Percentiles rank a stretch among this genome's conserved stretches.
Conservation (phyloP, 306 rosid genomes). For the Fragaria vesca region DNA sequence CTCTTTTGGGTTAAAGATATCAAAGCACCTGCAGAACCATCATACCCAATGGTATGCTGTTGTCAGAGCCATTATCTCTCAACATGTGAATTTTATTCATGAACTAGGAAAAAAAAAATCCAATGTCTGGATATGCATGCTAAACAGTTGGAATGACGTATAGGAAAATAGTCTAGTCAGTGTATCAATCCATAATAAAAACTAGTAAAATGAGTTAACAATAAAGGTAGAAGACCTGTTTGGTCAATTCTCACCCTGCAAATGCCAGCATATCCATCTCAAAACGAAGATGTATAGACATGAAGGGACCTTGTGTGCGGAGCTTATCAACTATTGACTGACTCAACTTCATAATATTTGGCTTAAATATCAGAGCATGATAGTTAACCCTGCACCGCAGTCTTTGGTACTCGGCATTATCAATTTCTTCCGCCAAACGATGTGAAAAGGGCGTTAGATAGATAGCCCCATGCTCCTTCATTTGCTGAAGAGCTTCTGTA, state of each 20-base stretch:
- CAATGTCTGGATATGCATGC: constrained; percentile 8
- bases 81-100: constrained; percentile 5
- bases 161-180: neutral
- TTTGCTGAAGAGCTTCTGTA: constrained; percentile 67
- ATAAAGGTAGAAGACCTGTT: neutral
- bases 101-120: neutral
- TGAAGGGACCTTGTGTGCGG: constrained; percentile 82
- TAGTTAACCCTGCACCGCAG: constrained; percentile 95
- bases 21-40: constrained; percentile 66
- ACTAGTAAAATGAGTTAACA: neutral
- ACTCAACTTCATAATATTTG: constrained; percentile 81
- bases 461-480: constrained; percentile 90
- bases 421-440: constrained; percentile 96
- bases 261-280: constrained; percentile 99
- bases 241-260: constrained; percentile 69
- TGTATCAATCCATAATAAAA: neutral
- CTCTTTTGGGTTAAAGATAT: constrained; percentile 68
- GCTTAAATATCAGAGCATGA: constrained; percentile 94
- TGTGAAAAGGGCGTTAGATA: constrained; percentile 98
- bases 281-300: constrained; percentile 97
- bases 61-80: neutral
- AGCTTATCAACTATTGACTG: constrained; percentile 93
- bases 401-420: constrained; percentile 88
- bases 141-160: neutral
- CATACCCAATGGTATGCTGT: constrained; percentile 20